These are phyloP conservation scores for Sapria himalayana DNA, from an alignment of 345 rosid genomes.

Conservation along the genomic window DNA sequence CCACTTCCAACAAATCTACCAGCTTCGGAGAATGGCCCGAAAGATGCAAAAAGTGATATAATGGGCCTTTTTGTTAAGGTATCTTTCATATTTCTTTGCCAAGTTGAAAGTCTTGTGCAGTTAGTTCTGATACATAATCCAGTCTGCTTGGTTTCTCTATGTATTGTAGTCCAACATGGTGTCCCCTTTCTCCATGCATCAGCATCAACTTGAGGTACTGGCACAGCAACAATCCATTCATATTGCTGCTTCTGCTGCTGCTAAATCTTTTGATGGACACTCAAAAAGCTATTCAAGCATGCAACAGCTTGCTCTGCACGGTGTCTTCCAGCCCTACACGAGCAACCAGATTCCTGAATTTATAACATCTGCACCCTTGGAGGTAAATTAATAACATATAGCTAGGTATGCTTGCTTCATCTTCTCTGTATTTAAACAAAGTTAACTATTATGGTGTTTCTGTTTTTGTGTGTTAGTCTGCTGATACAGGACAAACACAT, in stretches of 20 bases:
- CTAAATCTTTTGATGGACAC: constrained; percentile 12
- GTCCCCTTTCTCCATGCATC: constrained; percentile 30
- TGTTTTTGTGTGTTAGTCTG: no score
- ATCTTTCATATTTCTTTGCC: neutral
- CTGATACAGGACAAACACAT: neutral
- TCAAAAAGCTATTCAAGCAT: constrained; percentile 18
- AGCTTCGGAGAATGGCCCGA: constrained; percentile 13
- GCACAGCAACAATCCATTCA: constrained; percentile 24
- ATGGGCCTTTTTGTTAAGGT: constrained; percentile 33
- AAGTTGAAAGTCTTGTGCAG: neutral
- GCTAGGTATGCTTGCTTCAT: no score
- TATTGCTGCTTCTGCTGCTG: constrained; percentile 30
- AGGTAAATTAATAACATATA: no score
- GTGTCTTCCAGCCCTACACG: constrained; percentile 22
- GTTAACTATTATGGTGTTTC: no score
- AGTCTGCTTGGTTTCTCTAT: neutral
- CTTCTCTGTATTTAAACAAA: no score
- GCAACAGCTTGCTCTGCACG: constrained; percentile 39
- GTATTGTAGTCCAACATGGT: constrained; percentile 25
- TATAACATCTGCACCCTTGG: constrained; percentile 3
- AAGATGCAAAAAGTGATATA: constrained; percentile 21
- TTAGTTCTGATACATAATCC: no score
- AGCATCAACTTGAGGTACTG: constrained; percentile 25
- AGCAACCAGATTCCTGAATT: constrained; percentile 55
- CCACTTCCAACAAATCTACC: constrained; percentile 12